phyloP scores from a whole-genome alignment of 2,329 filamentous ascomycete genomes.

The Simplicillium sp. region DNA sequence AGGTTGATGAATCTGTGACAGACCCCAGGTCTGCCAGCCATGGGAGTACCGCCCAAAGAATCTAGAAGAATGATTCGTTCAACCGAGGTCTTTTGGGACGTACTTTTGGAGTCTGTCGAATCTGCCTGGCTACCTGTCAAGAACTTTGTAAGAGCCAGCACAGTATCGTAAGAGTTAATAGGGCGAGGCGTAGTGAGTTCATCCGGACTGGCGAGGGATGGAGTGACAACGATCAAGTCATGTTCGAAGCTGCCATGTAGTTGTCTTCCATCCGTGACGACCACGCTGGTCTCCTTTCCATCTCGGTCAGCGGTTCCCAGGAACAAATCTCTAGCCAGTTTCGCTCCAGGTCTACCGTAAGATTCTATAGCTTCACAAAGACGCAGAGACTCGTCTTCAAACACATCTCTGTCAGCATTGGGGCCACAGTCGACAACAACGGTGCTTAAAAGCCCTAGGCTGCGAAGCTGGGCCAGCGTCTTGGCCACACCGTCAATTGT shows the following conservation, averaged over 20 bases:
- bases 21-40: constrained; percentile 31
- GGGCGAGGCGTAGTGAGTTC: constrained; percentile 27
- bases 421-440: constrained; percentile 68
- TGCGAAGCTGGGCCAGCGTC: constrained; percentile 74
- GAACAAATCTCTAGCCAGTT: constrained; percentile 38
- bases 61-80: constrained; percentile 88
- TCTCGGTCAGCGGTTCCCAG: background rate
- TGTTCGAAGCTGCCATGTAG: constrained; percentile 21
- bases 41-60: constrained; percentile 74
- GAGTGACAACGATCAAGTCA: constrained; percentile 26
- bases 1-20: constrained; percentile 70
- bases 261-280: constrained; percentile 20
- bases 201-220: constrained; percentile 30
- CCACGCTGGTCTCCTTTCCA: constrained; percentile 8
- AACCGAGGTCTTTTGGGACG: constrained; percentile 48
- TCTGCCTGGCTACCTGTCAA: constrained; percentile 54
- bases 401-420: constrained; percentile 27
- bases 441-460: constrained; percentile 72
- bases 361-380: constrained; percentile 66
- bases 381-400: constrained; percentile 58
- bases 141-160: constrained; percentile 69
- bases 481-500: constrained; percentile 68
- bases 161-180: constrained; percentile 47
- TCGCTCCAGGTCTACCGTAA: constrained; percentile 57
- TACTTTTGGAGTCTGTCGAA: background rate